These are phyloP conservation scores for Uronychia binucleata DNA, from an alignment of 73 alveolate species.

Conservation along the genomic window DNA sequence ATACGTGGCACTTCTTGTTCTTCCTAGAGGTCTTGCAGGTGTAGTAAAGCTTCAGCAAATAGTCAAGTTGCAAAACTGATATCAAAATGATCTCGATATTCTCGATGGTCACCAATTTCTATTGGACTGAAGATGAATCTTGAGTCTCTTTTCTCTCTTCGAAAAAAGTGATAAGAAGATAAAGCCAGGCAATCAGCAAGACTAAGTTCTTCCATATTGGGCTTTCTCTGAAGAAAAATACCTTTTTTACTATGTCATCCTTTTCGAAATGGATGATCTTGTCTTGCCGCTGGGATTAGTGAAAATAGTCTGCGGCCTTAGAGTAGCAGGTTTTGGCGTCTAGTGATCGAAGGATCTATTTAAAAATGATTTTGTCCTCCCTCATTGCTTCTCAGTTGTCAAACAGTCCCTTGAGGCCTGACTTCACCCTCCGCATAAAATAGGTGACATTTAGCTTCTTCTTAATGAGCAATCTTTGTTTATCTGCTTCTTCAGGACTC, in stretches of 20 bases:
- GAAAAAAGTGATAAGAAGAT: not conserved
- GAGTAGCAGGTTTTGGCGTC: not conserved
- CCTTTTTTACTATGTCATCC: not conserved
- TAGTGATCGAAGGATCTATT: not conserved
- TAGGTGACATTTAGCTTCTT: no score
- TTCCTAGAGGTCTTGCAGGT: not conserved
- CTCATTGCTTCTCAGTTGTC: no score
- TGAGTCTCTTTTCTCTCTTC: not conserved
- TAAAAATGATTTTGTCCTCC: not conserved
- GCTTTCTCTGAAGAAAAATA: constrained; percentile 3
- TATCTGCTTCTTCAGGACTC: no score
- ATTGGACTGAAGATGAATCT: not conserved
- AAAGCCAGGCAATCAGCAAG: not conserved
- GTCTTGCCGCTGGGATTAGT: not conserved
- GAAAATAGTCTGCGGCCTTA: constrained; percentile 7
- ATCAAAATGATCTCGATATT: not conserved
- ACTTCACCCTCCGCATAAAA: no score
- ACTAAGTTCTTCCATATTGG: not conserved
- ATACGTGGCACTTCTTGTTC: not conserved
- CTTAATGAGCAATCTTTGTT: no score
- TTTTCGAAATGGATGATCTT: constrained; percentile 3
- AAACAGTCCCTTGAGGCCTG: no score
- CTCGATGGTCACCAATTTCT: not conserved
- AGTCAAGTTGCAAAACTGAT: not conserved
- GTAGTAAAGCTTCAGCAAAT: not conserved